Evolutionary conservation across 2,329 filamentous ascomycete species (phyloP).

Genomic region (Aspergillus oerlinghausenensis): DNA sequence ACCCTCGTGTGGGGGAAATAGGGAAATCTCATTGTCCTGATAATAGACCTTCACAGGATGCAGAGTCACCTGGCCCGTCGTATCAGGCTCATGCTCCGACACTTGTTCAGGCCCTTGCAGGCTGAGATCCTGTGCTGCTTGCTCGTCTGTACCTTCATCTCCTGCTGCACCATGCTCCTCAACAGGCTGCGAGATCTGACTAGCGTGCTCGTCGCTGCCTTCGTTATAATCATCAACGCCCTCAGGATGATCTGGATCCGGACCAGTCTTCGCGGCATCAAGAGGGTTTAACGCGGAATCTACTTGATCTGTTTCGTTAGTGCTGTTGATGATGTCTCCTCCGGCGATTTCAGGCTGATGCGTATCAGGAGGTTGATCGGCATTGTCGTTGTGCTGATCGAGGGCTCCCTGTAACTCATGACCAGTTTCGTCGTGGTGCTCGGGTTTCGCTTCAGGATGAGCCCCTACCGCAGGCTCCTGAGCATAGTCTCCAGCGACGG

Average conservation of each 20-base stretch:
- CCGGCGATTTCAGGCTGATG: background rate
- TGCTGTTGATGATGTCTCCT: conserved; percentile 1
- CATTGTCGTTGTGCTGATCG: background rate
- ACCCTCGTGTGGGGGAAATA: conserved; percentile 54
- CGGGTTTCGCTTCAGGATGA: conserved; percentile 1
- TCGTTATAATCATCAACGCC: conserved; percentile 5
- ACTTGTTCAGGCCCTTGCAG: conserved; percentile 5
- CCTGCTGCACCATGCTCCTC: conserved; percentile 10
- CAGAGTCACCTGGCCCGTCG: conserved; percentile 16
- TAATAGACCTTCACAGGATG: conserved; percentile 54
- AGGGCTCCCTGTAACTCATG: conserved; percentile 1
- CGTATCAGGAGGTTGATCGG: background rate
- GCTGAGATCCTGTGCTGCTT: conserved; percentile 1
- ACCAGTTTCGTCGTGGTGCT: conserved; percentile 4
- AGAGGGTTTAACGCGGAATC: conserved; percentile 3
- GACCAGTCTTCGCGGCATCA: background rate
- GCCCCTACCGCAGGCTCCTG: background rate
- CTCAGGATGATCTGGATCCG: background rate
- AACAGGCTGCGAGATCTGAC: conserved; percentile 6
- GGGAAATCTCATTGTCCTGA: conserved; percentile 50
- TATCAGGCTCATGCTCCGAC: conserved; percentile 7
- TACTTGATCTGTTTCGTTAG: conserved; percentile 19
- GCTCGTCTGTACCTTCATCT: conserved; percentile 5
- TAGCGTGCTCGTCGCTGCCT: conserved; percentile 12
- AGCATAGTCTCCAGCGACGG: background rate